Evolutionary conservation across 2,329 filamentous ascomycete genomes (phyloP), one percentile per base, ranked within the genome.

Genomic region (Zasmidium citrigriseum): DNA sequence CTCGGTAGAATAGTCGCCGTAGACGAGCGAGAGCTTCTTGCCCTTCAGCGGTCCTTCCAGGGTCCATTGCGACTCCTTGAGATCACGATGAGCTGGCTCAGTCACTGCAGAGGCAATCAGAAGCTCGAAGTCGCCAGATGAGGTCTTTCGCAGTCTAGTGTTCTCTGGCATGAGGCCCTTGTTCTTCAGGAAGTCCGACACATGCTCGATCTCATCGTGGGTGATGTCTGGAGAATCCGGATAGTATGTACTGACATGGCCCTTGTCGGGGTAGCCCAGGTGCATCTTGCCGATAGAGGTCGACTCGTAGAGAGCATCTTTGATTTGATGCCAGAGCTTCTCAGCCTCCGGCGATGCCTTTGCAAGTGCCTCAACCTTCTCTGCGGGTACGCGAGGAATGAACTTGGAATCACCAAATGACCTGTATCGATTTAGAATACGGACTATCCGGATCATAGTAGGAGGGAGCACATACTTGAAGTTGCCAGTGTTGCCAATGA

Each of bases 401-500:
- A 82, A 80, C 68, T 82, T 82, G 58, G 76, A 77, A 68, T 81
- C 78, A 18, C 64, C 65, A 27, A 61, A 61, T 1, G 55, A 58
- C 22, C 60, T 61, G 58, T 48, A 60, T 14, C 24, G 18, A 21
- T 25, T 25, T 23, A 51, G 22, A n/a, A 52, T 3, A 18, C 18
- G 27, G n/a, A n/a, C n/a, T 11, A 9, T 25, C 3, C 10, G 11
- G n/a, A 27, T 4, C 49, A 7, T 14, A 52, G 25, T 21, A 12
- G 18, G 73, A 74, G 65, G 4, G 4, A 10, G 34, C 18, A 41
- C 34, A 16, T 4, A 78, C 64, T 80, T 81, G 73, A 79, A 83
- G 69, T 83, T 83, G 53, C 81, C 82, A 27, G 77, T 64, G 60
- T 83, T 83, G n/a, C 80, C 81, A 4, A 84, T 71, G 57, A 84